Base-by-base conservation (phyloP, 2,329 filamentous ascomycete species). In the Diaporthe nobilis region DNA sequence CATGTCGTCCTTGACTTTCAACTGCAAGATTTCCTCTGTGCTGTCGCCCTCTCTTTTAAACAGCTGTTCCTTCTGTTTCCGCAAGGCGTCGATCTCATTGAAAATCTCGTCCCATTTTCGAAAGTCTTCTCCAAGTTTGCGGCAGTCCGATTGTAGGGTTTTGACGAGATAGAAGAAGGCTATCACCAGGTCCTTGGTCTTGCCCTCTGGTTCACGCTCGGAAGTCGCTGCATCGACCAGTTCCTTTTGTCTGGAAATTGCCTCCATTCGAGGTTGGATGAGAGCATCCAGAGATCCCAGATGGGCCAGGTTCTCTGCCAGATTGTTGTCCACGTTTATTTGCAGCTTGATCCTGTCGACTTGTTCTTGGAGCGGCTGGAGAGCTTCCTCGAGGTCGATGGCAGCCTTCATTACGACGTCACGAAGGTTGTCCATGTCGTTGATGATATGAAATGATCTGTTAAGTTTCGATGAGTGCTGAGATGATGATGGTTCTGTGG, bases 371-470 rank as follows among this genome's bases (percentile, higher is more conserved):
- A 51, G 2, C 17, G 20, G 44, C 20, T 12, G 6, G 12, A 39
- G 22, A 2, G 5, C 34, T 28, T 28, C 0, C 4, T 5, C 1
- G 3, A 37, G 17, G 1, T 53, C 6, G 15, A 3, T 2, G 31
- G 3, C 3, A 28, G 22, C 9, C 34, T 4, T 55, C 3, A 12
- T 9, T 8, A 42, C 37, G 22, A 13, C 31, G 3, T 22, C 8
- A 10, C 8, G n/a, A 55, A 55, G 47, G 7, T 12, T 22, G 34
- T 28, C 12, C 34, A 42, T 47, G n/a, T 49, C 37, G 8, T 20
- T 17, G n/a, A n/a, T n/a, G n/a, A n/a, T n/a, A 12, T 4, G 4
- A 10, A 34, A 0, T 70, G n/a, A 31, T 55, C 6, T 22, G 13
- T 70, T 51, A 7, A 20, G 25, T 31, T 44, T 13, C 8, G 39